Evolutionary conservation across 1,284 basidiomycete species (phyloP), one percentile per base, ranked within the genome.

Genomic region (Porogramme epimiltina): DNA sequence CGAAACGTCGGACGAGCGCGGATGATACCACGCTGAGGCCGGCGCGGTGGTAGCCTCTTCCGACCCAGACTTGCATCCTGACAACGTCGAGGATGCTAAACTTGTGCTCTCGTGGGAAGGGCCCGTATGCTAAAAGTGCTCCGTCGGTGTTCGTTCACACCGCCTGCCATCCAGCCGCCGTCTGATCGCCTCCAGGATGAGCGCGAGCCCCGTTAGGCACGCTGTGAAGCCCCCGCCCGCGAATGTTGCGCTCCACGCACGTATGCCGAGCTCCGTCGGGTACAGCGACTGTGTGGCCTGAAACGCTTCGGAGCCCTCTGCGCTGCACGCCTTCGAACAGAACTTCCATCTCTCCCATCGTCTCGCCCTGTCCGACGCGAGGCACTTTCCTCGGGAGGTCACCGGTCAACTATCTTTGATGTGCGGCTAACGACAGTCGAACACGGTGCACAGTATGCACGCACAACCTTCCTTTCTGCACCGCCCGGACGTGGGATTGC

Each of bases 1-100:
- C 24, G 34, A 51, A 42, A n/a, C n/a, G 8, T 31, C 28, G 28
- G 8, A 8, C 13, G 28, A 13, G 28, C 28, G 28, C 28, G 28
- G 8, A 31, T 13, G 28, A 6, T 6, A 31, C 28, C 6, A 31
- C 8, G 13, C 6, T 31, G 28, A 13, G 10, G 18, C 15, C 20
- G 6, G 43, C 43, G 25, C 18, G 45, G 41, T 40, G 45, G 51
- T 41, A 41, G 43, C 41, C 28, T 26, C 45, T 44, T 47, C 45
- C 28, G 23, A 26, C 20, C 33, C 41, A 40, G 41, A 52, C 44
- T 23, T 50, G 53, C 51, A 49, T 36, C 46, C 49, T 58, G 49
- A 42, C 52, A 42, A 58, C 57, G 47, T 55, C 45, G 46, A 19
- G 49, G 41, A 45, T 51, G 51, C 54, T 49, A 49, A 49, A 42